A percentile compares a stretch with the other conserved stretches of the same genome.
phyloP scores from a whole-genome alignment of 164 flowering plant species.

The Chimonanthus salicifolius region DNA sequence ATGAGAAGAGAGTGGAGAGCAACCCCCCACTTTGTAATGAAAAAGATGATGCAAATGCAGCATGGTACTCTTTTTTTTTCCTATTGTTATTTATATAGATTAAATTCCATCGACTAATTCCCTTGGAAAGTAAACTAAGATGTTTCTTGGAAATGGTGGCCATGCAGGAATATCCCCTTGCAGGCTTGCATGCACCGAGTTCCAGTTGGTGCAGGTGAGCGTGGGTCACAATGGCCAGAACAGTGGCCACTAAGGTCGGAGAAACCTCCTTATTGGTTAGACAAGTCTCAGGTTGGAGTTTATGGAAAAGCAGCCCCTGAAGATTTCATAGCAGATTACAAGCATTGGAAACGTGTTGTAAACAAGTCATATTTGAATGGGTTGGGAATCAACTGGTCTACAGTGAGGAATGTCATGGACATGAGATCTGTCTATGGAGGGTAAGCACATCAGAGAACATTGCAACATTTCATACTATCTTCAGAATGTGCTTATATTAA shows the following conservation, averaged over 20 bases:
- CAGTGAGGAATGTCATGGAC: slow-evolving; percentile 94
- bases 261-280: slow-evolving; percentile 74
- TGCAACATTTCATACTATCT: neutral
- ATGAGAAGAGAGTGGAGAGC: slow-evolving; percentile 52
- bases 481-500: neutral
- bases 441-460: slow-evolving; percentile 19
- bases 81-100: neutral
- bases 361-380: slow-evolving; percentile 70
- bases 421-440: slow-evolving; percentile 99
- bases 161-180: slow-evolving; percentile 71
- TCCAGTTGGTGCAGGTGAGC: slow-evolving; percentile 49
- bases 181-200: slow-evolving; percentile 85
- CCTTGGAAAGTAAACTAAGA: neutral
- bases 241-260: slow-evolving; percentile 80
- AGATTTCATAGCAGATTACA: slow-evolving; percentile 73
- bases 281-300: slow-evolving; percentile 74
- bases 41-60: slow-evolving; percentile 89
- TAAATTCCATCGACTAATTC: neutral
- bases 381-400: slow-evolving; percentile 77
- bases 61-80: slow-evolving; percentile 47
- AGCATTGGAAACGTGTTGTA: slow-evolving; percentile 92
- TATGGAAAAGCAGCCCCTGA: slow-evolving; percentile 94
- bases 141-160: neutral
- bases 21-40: slow-evolving; percentile 72
- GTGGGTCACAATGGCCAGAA: slow-evolving; percentile 90